These are phyloP conservation scores for Candida vaughaniae DNA, from an alignment of 805 yeast genomes.

Conservation along the genomic window DNA sequence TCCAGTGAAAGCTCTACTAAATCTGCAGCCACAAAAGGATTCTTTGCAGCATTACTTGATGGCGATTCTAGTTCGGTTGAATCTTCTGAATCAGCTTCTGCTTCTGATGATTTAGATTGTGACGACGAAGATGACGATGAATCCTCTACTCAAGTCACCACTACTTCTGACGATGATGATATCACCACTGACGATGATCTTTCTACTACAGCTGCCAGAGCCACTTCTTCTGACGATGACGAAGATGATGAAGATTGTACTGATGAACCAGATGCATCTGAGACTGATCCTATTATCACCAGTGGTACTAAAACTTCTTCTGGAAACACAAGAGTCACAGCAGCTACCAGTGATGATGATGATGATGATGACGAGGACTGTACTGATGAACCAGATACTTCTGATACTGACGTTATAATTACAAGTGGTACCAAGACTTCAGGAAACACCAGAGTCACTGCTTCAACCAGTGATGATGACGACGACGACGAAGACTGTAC, in stretches of 20 bases:
- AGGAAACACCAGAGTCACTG: slow-evolving; percentile 3
- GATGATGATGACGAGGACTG: slow-evolving; percentile 10
- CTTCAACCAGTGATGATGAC: slow-evolving; percentile 11
- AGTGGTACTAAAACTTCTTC: slow-evolving; percentile 7
- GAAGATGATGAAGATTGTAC: slow-evolving; percentile 10
- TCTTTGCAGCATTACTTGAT: background rate
- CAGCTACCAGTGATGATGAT: slow-evolving; percentile 3
- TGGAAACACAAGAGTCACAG: slow-evolving; percentile 3
- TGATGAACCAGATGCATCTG: slow-evolving; percentile 1
- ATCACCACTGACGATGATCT: background rate
- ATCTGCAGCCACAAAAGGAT: background rate
- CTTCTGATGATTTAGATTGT: slow-evolving; percentile 9
- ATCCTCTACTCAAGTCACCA: background rate
- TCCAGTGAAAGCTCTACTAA: background rate
- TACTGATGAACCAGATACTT: slow-evolving; percentile 1
- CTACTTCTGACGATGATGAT: background rate
- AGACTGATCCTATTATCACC: background rate
- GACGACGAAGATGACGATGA: slow-evolving; percentile 2
- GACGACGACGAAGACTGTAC: slow-evolving; percentile 17
- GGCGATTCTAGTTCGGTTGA: slow-evolving; percentile 4
- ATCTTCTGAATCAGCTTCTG: background rate
- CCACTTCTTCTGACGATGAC: slow-evolving; percentile 4
- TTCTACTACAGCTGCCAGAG: slow-evolving; percentile 1
- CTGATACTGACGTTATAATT: background rate
- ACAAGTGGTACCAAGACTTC: slow-evolving; percentile 6